Evolutionary conservation across 345 rosid genomes (phyloP).

Genomic region (Hibiscus syriacus): DNA sequence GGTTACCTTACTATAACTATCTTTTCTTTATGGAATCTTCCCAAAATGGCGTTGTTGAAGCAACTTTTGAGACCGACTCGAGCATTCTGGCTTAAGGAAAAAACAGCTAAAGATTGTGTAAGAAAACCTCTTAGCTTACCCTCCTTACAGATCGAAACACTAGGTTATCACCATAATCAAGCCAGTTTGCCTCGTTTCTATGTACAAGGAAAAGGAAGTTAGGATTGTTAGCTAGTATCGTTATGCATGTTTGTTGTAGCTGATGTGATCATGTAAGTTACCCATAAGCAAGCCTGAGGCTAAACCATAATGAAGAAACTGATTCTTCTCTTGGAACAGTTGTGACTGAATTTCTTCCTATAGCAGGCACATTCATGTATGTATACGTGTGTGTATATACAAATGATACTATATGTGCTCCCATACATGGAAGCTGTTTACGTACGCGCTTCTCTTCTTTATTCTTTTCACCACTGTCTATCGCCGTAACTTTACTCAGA

Average conservation of each 20-base stretch:
- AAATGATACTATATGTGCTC: background rate
- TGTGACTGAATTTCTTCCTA: background rate
- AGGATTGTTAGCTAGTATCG: background rate
- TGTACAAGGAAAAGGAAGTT: background rate
- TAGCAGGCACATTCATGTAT: background rate
- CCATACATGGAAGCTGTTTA: background rate
- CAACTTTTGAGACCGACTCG: slow-evolving; percentile 29
- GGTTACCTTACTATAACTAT: background rate
- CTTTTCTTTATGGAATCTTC: background rate
- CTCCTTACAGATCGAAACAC: background rate
- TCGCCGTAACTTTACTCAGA: background rate
- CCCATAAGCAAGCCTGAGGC: no score
- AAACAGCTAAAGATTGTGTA: background rate
- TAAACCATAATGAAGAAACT: background rate
- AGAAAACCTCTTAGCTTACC: background rate
- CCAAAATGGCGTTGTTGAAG: background rate
- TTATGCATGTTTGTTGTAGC: background rate
- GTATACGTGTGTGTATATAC: background rate
- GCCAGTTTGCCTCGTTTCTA: background rate
- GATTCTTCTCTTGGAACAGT: background rate
- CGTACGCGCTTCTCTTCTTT: background rate
- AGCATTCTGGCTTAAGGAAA: slow-evolving; percentile 1
- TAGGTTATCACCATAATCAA: background rate
- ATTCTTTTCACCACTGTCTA: background rate
- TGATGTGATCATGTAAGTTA: background rate